phyloP scores from a whole-genome alignment of 1,284 basidiomycete species.

The Moniliella sp. region DNA sequence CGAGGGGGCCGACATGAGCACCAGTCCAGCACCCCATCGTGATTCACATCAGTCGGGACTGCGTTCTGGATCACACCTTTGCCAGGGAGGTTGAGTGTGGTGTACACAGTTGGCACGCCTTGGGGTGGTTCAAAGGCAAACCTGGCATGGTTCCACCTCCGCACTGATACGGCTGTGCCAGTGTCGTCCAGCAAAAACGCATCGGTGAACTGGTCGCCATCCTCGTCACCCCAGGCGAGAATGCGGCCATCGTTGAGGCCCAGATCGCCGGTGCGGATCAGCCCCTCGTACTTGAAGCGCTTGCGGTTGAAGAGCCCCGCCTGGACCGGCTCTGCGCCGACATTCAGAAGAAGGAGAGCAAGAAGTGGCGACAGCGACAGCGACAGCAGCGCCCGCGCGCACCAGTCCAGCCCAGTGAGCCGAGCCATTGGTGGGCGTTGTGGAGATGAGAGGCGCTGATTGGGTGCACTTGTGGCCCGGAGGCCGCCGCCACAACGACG shows the following conservation, averaged over 20 bases:
- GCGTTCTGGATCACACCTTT: slow-evolving; percentile 46
- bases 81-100: slow-evolving; percentile 22
- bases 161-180: slow-evolving; percentile 51
- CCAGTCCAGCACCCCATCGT: slow-evolving; percentile 71
- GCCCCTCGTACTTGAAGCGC: slow-evolving; percentile 61
- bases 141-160: slow-evolving; percentile 61
- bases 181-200: slow-evolving; percentile 52
- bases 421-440: too few species aligned
- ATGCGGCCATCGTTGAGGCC: slow-evolving; percentile 54
- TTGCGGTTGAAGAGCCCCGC: slow-evolving; percentile 37
- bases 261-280: slow-evolving; percentile 58
- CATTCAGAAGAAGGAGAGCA: too few species aligned
- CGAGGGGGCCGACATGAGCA: slow-evolving; percentile 46
- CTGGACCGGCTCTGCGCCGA: too few species aligned
- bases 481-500: too few species aligned
- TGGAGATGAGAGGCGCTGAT: too few species aligned
- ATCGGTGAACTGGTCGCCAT: slow-evolving; percentile 79
- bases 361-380: too few species aligned
- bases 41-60: slow-evolving; percentile 74
- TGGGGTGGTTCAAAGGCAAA: slow-evolving; percentile 43
- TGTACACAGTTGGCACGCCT: too few species aligned
- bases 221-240: slow-evolving; percentile 75
- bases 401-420: too few species aligned
- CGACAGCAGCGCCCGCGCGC: too few species aligned
- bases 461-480: too few species aligned